Conservation (phyloP, 164 flowering plant species). For the Kalanchoe fedtschenkoi region DNA sequence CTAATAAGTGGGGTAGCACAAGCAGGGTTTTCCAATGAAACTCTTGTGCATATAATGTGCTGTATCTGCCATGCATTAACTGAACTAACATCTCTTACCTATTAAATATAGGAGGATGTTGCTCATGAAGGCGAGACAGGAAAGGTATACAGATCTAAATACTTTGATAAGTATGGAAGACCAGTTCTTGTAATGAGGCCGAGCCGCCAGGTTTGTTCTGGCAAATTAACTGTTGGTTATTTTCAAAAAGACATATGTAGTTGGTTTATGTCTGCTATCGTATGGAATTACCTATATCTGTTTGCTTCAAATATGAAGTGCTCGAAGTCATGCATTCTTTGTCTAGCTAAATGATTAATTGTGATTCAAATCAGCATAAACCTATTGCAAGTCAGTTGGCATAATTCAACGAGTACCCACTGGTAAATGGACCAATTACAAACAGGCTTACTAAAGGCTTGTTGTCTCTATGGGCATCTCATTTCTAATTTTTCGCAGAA, state of each 20-base stretch:
- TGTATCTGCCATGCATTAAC: not conserved
- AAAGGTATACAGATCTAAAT: conserved; percentile 59
- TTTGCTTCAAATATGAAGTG: too few relatives aligned
- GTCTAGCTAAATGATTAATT: too few relatives aligned
- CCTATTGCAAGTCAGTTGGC: too few relatives aligned
- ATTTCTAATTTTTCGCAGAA: conserved; percentile 44
- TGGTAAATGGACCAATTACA: not conserved
- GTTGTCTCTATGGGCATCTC: not conserved
- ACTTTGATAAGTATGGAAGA: conserved; percentile 66
- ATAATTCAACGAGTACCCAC: too few relatives aligned
- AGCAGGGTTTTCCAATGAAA: not conserved
- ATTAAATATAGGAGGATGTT: conserved; percentile 52
- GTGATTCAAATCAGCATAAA: too few relatives aligned
- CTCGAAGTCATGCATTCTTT: too few relatives aligned
- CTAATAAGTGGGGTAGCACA: not conserved
- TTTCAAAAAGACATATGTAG: not conserved
- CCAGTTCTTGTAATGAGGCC: conserved; percentile 87
- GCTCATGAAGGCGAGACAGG: conserved; percentile 87
- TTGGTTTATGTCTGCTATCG: not conserved
- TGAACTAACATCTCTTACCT: not conserved
- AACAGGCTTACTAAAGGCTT: not conserved
- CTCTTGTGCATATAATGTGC: not conserved
- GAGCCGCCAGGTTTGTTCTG: conserved; percentile 47
- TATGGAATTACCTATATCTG: not conserved
- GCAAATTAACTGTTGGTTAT: not conserved